Evolutionary conservation across 208 protist genomes (phyloP).

Genomic region (Leishmania tropica): DNA sequence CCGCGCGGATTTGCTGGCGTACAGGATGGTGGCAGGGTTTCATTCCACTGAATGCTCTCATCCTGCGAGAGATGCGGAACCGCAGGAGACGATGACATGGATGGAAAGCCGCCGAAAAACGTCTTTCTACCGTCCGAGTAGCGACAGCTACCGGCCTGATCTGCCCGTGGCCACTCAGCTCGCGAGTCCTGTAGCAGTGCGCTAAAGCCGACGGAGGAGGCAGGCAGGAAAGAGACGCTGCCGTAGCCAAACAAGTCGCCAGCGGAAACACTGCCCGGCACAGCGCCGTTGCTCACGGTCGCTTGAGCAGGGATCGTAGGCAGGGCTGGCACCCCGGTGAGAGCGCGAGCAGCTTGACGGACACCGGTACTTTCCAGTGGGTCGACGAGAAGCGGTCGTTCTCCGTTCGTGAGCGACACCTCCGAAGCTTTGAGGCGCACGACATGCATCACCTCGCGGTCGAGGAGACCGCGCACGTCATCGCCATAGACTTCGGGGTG

Average conservation of each 20-base stretch:
- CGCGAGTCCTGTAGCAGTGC: constrained; percentile 31
- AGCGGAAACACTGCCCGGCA: not conserved
- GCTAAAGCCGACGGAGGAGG: constrained; percentile 36
- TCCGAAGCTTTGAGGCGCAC: constrained; percentile 82
- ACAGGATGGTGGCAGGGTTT: constrained; percentile 23
- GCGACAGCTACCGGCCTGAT: not conserved
- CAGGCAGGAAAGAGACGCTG: constrained; percentile 40
- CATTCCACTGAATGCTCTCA: constrained; percentile 41
- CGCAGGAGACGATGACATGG: not conserved
- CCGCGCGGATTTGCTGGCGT: not conserved
- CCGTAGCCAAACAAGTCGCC: constrained; percentile 47
- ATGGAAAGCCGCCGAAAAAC: not conserved
- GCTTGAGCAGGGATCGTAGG: constrained; percentile 1
- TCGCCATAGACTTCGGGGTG: constrained; percentile 84
- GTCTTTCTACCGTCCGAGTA: not conserved
- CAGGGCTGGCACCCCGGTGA: not conserved
- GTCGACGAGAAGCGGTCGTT: constrained; percentile 24
- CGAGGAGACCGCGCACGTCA: constrained; percentile 65
- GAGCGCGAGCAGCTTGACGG: constrained; percentile 6
- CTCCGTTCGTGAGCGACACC: constrained; percentile 40
- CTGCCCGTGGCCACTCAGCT: not conserved
- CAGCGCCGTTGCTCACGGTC: not conserved
- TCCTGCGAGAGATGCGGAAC: not conserved
- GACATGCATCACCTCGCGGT: constrained; percentile 77
- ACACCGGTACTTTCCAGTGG: constrained; percentile 15